phyloP scores from a whole-genome alignment of 768 basidiomycete genomes.

The Polyporus arcularius region DNA sequence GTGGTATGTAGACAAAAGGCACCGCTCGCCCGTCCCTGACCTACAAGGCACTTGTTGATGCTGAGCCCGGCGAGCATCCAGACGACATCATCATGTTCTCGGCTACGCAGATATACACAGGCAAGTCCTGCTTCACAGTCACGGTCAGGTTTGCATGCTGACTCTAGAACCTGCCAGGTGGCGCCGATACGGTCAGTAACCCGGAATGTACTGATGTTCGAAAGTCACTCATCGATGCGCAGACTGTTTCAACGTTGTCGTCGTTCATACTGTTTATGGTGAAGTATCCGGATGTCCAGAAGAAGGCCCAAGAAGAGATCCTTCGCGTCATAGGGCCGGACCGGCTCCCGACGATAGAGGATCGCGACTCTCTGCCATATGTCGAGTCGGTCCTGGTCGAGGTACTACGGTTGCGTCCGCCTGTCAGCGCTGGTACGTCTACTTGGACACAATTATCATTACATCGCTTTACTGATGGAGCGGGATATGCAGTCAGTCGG shows the following conservation, averaged over 20 bases:
- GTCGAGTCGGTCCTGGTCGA: constrained; percentile 30
- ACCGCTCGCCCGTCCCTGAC: background rate
- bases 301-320: constrained; percentile 30
- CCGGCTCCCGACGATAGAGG: constrained; percentile 25
- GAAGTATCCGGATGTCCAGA: constrained; percentile 26
- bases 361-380: constrained; percentile 28
- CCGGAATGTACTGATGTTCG: background rate
- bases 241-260: constrained; percentile 15
- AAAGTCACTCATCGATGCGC: background rate
- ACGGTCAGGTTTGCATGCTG: too few relatives aligned
- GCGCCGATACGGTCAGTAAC: constrained; percentile 1
- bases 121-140: background rate
- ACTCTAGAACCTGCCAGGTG: background rate
- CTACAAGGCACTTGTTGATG: background rate
- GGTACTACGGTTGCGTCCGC: constrained; percentile 25
- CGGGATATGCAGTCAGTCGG: background rate
- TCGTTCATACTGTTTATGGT: constrained; percentile 28
- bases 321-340: constrained; percentile 26
- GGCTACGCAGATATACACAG: constrained; percentile 10
- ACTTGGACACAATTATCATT: constrained; percentile 16
- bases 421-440: constrained; percentile 11
- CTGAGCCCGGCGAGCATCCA: background rate
- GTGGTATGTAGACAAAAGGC: background rate
- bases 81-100: constrained; percentile 12
- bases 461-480: background rate